Base-by-base conservation (phyloP, 805 yeast genomes). In the Candida rishiriensis region DNA sequence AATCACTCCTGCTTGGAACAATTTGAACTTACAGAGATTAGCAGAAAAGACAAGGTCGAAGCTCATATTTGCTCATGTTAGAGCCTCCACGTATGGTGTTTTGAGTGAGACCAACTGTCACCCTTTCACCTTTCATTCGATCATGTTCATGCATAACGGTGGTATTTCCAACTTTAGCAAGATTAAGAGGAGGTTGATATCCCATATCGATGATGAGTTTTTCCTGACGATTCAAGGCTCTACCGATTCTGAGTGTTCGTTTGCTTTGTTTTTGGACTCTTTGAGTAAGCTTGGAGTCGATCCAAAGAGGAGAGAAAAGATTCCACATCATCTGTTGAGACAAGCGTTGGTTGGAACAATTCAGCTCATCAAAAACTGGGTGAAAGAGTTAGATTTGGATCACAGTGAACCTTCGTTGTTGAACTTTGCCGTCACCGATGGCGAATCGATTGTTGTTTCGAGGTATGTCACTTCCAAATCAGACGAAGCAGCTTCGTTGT, bases 81-180 rank as follows among this genome's bases (percentile, higher is more conserved):
- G 99, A 49, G 98, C 99, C 0, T 86, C 96, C 0, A 93, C 99
- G 0, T 88, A 95, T 50, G 99, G 99, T 38, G 95, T 87, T 1
- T 67, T 93, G 26, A 77, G 95, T 10, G 99, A 93, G 61, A 91
- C 97, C 0, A 93, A 93, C 64, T 93, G 99, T 65, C 99, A 93
- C 63, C 99, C 99, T 0, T 93, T 93, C 65, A 81, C 85, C 3
- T 89, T 79, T 61, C 91, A 90, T 49, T 81, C 81, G 40, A 69
- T 91, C 39, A 85, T 91, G 85, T 93, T 93, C 62, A 93, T 93
- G 99, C 99, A 93, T 65, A 93, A 93, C 65, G 99, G 99, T 29
- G 93, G 88, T 0, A 79, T 93, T 18, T 73, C 90, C 10, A 79
- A 79, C 47, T 93, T 91, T 62, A 63, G 71, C 42, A 66, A 68